Percentiles rank a stretch among this genome's conserved stretches.
phyloP scores from a whole-genome alignment of 1,139 yeast species.

The Suhomyces yuchorum region DNA sequence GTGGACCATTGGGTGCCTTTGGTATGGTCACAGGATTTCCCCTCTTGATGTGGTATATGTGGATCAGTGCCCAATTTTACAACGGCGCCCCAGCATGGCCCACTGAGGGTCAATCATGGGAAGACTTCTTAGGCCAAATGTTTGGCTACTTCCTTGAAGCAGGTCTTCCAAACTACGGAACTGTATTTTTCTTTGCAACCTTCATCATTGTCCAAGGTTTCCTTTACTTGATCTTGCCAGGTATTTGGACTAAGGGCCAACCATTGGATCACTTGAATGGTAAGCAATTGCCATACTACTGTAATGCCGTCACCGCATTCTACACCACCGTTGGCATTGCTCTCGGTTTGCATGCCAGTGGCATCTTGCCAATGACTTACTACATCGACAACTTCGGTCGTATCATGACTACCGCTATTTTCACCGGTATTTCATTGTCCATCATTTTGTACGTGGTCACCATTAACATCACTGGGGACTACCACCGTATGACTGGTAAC shows the following conservation, averaged over 20 bases:
- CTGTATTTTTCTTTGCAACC: constrained; percentile 70
- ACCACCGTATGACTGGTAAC: constrained; percentile 90
- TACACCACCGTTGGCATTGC: constrained; percentile 66
- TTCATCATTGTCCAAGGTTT: constrained; percentile 72
- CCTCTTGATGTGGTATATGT: constrained; percentile 91
- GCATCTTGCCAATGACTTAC: constrained; percentile 69
- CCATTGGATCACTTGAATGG: constrained; percentile 80
- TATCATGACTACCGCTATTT: constrained; percentile 88
- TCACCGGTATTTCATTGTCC: constrained; percentile 71
- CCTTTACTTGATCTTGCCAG: constrained; percentile 88
- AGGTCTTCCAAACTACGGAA: constrained; percentile 69
- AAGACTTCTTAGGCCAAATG: constrained; percentile 52
- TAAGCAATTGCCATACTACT: constrained; percentile 83
- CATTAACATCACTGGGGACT: constrained; percentile 65
- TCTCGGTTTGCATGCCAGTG: constrained; percentile 67
- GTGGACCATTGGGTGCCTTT: constrained; percentile 88
- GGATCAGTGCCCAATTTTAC: constrained; percentile 85
- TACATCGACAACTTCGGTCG: constrained; percentile 83
- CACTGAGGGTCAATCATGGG: constrained; percentile 56
- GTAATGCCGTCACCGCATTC: constrained; percentile 87
- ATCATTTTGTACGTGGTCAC: constrained; percentile 64
- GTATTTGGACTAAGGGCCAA: constrained; percentile 93
- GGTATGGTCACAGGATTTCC: constrained; percentile 97
- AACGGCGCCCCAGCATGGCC: constrained; percentile 76
- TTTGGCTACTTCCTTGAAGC: constrained; percentile 48